A percentile compares a stretch with the other conserved stretches of the same genome.
Conservation (phyloP, 139 green algal species). For the Tetraselmis striata region DNA sequence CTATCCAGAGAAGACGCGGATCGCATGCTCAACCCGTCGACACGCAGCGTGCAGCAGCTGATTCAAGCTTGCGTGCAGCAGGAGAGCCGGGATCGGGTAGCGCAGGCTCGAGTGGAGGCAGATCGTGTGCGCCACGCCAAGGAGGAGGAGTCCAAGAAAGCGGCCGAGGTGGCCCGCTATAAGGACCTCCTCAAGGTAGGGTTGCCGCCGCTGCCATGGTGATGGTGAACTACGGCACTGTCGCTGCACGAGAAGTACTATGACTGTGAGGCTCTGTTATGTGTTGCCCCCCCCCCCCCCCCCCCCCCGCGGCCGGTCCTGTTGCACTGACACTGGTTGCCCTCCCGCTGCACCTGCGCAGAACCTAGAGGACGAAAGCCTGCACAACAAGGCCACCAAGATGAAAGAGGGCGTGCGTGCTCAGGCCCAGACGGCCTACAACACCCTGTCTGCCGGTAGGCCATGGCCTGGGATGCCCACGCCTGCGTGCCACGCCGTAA, state of each 20-base stretch:
- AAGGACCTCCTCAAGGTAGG: not conserved
- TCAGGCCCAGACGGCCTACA: not conserved
- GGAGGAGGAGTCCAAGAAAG: not conserved
- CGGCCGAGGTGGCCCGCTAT: not conserved
- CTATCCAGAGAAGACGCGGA: not conserved
- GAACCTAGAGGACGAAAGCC: not conserved
- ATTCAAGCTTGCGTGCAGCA: not conserved
- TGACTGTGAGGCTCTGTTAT: too few species aligned
- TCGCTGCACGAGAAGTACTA: too few species aligned
- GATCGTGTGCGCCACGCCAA: not conserved
- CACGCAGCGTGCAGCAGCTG: not conserved
- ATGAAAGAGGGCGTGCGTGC: not conserved
- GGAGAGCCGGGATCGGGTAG: not conserved
- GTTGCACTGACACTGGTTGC: too few species aligned
- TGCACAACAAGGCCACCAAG: not conserved
- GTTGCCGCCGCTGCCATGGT: too few species aligned
- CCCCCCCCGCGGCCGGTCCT: too few species aligned
- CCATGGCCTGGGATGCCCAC: too few species aligned
- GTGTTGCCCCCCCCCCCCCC: too few species aligned
- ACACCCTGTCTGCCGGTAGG: not conserved
- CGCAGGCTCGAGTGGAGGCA: not conserved
- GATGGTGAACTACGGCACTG: too few species aligned
- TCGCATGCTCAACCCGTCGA: not conserved
- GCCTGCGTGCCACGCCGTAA: too few species aligned
- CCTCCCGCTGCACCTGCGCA: too few species aligned